These are phyloP conservation scores for Aurinia saxatilis DNA, from an alignment of 345 rosid species.

Conservation along the genomic window DNA sequence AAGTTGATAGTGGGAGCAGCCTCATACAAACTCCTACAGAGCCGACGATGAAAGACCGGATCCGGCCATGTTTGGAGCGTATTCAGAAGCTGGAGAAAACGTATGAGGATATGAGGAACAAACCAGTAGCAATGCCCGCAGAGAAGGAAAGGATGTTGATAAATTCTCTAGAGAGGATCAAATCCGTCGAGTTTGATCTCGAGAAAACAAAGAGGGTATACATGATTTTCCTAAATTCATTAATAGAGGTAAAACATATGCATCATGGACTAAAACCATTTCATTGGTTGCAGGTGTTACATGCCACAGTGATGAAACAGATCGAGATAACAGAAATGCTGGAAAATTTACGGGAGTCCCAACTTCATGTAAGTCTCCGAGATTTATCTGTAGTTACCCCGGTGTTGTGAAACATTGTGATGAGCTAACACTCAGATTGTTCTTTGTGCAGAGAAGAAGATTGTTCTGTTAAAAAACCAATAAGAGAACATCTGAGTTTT, in stretches of 20 bases:
- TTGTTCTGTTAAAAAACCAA: constrained; percentile 17
- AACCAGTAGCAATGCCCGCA: constrained; percentile 59
- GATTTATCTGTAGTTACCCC: constrained; percentile 25
- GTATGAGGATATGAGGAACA: constrained; percentile 53
- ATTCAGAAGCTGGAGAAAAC: constrained; percentile 64
- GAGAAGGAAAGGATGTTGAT: constrained; percentile 79
- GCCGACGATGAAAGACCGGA: constrained; percentile 29
- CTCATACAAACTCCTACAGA: constrained; percentile 2
- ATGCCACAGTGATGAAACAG: constrained; percentile 64
- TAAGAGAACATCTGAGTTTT: constrained; percentile 24
- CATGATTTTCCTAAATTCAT: not conserved
- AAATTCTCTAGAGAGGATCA: constrained; percentile 82
- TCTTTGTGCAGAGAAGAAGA: constrained; percentile 28
- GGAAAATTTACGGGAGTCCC: constrained; percentile 49
- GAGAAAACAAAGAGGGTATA: constrained; percentile 79
- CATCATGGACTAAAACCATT: not conserved
- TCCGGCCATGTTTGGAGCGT: constrained; percentile 66
- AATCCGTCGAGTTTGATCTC: constrained; percentile 78
- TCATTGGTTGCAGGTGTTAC: constrained; percentile 49
- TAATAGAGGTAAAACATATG: not conserved
- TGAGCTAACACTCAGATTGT: constrained; percentile 3
- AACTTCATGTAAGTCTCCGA: constrained; percentile 50
- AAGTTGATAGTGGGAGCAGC: not conserved
- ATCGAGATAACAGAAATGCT: constrained; percentile 63
- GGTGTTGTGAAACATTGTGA: not conserved